Evolutionary conservation across 345 rosid species (phyloP).

Genomic region (Fremontodendron californicum): DNA sequence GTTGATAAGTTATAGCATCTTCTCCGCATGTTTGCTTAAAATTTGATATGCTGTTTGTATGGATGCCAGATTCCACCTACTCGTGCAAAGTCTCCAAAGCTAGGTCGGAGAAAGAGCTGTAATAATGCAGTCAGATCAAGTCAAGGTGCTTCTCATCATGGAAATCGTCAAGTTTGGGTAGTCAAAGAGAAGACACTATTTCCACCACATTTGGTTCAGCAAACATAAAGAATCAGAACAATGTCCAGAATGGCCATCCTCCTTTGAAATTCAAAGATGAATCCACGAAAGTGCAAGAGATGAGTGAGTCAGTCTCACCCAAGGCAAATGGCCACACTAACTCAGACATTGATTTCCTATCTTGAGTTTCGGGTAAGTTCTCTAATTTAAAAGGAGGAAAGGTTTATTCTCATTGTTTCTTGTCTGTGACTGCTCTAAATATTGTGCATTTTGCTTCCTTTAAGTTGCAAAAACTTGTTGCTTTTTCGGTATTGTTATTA

Average conservation of each 20-base stretch:
- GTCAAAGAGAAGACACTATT: slow-evolving; percentile 24
- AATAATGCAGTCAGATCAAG: slow-evolving; percentile 31
- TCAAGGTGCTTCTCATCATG: slow-evolving; percentile 35
- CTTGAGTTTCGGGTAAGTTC: slow-evolving; percentile 28
- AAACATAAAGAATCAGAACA: slow-evolving; percentile 15
- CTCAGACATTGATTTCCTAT: slow-evolving; percentile 23
- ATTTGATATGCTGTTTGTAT: slow-evolving; percentile 4
- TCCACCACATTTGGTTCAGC: background rate
- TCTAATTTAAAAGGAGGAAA: slow-evolving; percentile 36
- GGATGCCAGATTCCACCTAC: slow-evolving; percentile 57
- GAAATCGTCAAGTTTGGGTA: slow-evolving; percentile 36
- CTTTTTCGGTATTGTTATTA: slow-evolving; percentile 34
- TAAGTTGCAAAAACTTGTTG: slow-evolving; percentile 28
- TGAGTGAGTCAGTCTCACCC: slow-evolving; percentile 10
- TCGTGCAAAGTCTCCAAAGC: slow-evolving; percentile 72
- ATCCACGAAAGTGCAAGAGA: slow-evolving; percentile 23
- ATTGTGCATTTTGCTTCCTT: slow-evolving; percentile 29
- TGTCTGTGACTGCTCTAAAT: slow-evolving; percentile 22
- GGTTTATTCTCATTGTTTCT: slow-evolving; percentile 16
- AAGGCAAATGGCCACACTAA: slow-evolving; percentile 27
- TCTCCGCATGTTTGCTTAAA: background rate
- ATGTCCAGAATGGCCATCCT: slow-evolving; percentile 18
- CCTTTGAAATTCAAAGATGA: slow-evolving; percentile 18
- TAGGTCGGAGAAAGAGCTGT: slow-evolving; percentile 63
- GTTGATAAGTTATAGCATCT: too few species aligned